These are phyloP conservation scores for Entrophospora sp. DNA, from an alignment of 192 early-diverging fungal species.

Conservation along the genomic window DNA sequence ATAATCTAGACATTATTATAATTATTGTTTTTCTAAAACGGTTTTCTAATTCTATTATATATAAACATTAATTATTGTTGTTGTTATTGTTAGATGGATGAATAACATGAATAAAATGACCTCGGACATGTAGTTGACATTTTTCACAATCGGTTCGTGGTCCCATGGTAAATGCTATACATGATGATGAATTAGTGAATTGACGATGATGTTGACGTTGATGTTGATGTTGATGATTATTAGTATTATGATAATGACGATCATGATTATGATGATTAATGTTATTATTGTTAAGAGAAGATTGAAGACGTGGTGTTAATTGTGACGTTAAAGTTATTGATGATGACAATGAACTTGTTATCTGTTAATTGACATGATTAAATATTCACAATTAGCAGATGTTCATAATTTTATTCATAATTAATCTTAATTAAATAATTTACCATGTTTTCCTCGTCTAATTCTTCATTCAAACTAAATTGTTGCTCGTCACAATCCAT, in stretches of 20 bases:
- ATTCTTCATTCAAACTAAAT: not conserved
- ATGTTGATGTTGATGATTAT: not conserved
- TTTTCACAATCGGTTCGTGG: constrained; percentile 34
- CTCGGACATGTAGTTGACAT: constrained; percentile 27
- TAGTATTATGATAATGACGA: too few species aligned
- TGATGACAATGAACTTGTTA: too few species aligned
- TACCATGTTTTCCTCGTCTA: not conserved
- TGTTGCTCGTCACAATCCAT: constrained; percentile 10
- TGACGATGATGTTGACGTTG: not conserved
- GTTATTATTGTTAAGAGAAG: too few species aligned
- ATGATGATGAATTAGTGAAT: not conserved
- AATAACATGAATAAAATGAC: constrained; percentile 26
- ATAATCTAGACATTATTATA: too few species aligned
- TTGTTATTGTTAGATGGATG: too few species aligned
- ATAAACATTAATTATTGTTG: too few species aligned
- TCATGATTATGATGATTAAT: too few species aligned
- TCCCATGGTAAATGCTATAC: constrained; percentile 24
- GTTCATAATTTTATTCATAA: not conserved
- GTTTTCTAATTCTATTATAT: too few species aligned
- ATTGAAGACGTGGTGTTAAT: too few species aligned
- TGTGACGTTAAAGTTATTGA: too few species aligned
- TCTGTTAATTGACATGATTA: too few species aligned
- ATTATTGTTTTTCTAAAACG: too few species aligned
- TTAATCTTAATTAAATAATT: not conserved
- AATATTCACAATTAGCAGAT: not conserved